Evolutionary conservation across 2,329 filamentous ascomycete genomes (phyloP).

Genomic region (Diaporthe humulicola): DNA sequence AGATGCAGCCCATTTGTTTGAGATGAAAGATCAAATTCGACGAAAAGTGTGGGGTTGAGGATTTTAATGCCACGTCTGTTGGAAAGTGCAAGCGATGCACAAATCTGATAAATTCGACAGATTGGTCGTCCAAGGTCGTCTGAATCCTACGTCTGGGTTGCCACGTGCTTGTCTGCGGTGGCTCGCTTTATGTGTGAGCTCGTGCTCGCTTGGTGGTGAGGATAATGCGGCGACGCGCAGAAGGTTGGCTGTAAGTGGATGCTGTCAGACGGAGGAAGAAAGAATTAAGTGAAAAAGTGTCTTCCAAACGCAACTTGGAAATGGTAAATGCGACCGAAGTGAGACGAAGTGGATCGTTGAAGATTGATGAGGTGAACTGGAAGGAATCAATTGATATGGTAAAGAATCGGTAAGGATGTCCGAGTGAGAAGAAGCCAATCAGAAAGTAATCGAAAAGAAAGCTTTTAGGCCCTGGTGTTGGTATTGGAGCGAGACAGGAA

Average conservation of each 20-base stretch:
- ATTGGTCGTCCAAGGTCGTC: rapidly evolving
- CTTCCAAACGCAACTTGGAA: not conserved
- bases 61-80: not conserved
- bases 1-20: not conserved
- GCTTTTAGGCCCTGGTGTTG: no score
- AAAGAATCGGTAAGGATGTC: not conserved
- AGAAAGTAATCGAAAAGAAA: not conserved
- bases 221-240: not conserved
- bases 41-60: not conserved
- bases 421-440: not conserved
- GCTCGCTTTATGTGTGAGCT: not conserved
- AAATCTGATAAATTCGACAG: not conserved
- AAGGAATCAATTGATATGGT: no score
- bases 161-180: not conserved
- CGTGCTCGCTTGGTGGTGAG: not conserved
- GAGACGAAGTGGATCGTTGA: not conserved
- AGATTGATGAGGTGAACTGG: not conserved
- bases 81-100: no score
- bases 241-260: not conserved
- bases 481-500: not conserved
- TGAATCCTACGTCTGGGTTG: not conserved
- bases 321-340: not conserved
- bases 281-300: not conserved
- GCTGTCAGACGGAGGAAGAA: not conserved
- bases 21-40: not conserved